These are phyloP conservation scores for Massarina eburnea DNA, from an alignment of 2,329 filamentous ascomycete genomes.

Conservation along the genomic window DNA sequence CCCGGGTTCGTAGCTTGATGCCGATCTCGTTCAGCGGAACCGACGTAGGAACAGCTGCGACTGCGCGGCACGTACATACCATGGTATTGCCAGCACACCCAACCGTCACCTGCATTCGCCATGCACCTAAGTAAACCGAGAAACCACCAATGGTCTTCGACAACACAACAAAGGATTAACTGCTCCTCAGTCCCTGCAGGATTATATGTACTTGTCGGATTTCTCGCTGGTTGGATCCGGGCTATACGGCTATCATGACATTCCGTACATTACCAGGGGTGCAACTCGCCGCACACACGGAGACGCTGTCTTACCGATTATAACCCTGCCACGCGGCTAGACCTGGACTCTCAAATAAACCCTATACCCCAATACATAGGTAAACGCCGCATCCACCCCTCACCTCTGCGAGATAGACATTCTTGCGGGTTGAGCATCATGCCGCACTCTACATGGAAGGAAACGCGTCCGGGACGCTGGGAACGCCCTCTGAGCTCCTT, in stretches of 20 bases:
- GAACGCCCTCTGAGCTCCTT: constrained; percentile 25
- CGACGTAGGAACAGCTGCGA: too few species aligned
- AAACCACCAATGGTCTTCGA: neutral
- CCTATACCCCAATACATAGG: neutral
- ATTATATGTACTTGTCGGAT: neutral
- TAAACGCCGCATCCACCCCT: neutral
- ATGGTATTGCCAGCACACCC: too few species aligned
- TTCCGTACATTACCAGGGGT: neutral
- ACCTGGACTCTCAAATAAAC: neutral
- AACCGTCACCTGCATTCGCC: neutral
- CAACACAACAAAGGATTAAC: neutral
- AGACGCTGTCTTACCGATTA: neutral
- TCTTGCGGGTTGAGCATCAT: neutral
- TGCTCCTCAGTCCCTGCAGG: neutral
- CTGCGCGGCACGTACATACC: too few species aligned
- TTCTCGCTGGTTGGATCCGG: neutral
- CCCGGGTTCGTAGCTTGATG: too few species aligned
- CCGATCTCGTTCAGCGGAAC: too few species aligned
- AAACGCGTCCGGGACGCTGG: constrained; percentile 27
- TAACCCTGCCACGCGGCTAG: neutral
- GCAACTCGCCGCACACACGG: neutral
- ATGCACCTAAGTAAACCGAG: neutral
- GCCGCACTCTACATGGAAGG: constrained; percentile 11
- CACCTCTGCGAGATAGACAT: neutral
- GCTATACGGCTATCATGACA: neutral